Percentiles rank a stretch among this genome's conserved stretches.
Evolutionary conservation across 2,329 filamentous ascomycete genomes (phyloP).

Genomic region (Albophoma yamanashiensis): DNA sequence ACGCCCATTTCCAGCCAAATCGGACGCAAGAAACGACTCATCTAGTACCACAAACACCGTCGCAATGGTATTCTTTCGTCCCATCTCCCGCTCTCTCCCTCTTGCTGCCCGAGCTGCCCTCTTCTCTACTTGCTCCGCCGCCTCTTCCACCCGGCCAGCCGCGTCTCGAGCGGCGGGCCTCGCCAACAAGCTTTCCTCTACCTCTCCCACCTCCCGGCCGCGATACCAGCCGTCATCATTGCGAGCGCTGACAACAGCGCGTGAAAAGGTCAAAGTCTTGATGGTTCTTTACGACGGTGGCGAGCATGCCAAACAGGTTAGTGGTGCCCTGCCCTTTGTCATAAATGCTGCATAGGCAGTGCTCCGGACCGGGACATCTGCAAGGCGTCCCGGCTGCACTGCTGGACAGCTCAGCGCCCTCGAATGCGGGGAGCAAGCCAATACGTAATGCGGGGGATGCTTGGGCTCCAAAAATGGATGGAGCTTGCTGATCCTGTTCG

Average conservation of each 20-base stretch:
- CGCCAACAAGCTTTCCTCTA: conserved; percentile 7
- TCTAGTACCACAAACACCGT: conserved; percentile 1
- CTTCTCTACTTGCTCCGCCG: conserved; percentile 11
- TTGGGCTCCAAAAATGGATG: background rate
- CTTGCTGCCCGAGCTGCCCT: conserved; percentile 14
- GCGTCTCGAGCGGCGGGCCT: conserved; percentile 5
- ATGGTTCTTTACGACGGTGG: conserved; percentile 87
- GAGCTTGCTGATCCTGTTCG: background rate
- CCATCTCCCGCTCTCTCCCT: conserved; percentile 14
- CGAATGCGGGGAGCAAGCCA: background rate
- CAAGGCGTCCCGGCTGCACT: background rate
- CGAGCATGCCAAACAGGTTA: conserved; percentile 77
- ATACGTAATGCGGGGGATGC: conserved; percentile 5
- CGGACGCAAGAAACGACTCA: background rate
- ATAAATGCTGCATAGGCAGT: background rate
- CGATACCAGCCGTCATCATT: conserved; percentile 26
- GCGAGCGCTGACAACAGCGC: conserved; percentile 32
- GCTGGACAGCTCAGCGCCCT: background rate
- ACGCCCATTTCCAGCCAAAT: background rate
- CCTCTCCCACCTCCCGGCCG: conserved; percentile 25
- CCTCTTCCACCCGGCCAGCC: conserved; percentile 6
- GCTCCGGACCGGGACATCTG: background rate
- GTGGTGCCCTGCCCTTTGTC: conserved; percentile 9
- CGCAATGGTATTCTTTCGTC: conserved; percentile 22
- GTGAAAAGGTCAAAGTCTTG: conserved; percentile 80